phyloP scores from a whole-genome alignment of 768 basidiomycete genomes.

The Hericium alpestre region DNA sequence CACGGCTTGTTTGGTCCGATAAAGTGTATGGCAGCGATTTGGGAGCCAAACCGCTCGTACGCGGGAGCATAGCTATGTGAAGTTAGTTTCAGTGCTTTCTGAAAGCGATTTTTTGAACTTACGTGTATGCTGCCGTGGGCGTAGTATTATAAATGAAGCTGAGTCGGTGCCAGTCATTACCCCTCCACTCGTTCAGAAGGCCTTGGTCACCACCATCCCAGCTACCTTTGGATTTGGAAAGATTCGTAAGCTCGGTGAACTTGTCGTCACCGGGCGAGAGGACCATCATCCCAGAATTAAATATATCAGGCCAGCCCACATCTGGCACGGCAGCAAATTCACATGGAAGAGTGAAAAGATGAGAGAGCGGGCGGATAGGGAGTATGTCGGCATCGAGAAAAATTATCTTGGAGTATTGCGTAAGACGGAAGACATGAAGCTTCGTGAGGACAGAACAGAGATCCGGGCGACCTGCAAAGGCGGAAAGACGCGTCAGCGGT shows the following conservation, averaged over 20 bases:
- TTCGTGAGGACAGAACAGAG: conserved; percentile 92
- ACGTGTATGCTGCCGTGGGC: conserved; percentile 94
- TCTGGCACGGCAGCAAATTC: conserved; percentile 93
- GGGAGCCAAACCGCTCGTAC: conserved; percentile 83
- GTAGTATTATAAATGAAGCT: conserved; percentile 99
- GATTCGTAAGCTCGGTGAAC: conserved; percentile 59
- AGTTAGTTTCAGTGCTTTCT: not conserved
- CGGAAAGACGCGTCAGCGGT: not conserved
- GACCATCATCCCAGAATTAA: conserved; percentile 95
- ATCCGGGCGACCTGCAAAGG: conserved; percentile 75
- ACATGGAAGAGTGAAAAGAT: conserved; percentile 76
- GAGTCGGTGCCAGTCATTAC: conserved; percentile 79
- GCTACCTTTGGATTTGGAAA: conserved; percentile 70
- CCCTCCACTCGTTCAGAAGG: conserved; percentile 90
- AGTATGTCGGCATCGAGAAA: conserved; percentile 91
- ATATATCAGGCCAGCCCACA: conserved; percentile 99
- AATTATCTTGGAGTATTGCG: conserved; percentile 74
- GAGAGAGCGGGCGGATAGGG: conserved; percentile 78
- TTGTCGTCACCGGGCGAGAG: conserved; percentile 73
- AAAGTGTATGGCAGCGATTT: conserved; percentile 84
- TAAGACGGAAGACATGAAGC: conserved; percentile 88
- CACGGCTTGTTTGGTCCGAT: conserved; percentile 97
- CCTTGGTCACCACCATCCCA: conserved; percentile 99
- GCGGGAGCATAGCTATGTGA: conserved; percentile 82
- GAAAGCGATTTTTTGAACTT: conserved; percentile 24